These are phyloP conservation scores for Colletotrichum filicis DNA, from an alignment of 2,329 filamentous ascomycete species.

Conservation along the genomic window DNA sequence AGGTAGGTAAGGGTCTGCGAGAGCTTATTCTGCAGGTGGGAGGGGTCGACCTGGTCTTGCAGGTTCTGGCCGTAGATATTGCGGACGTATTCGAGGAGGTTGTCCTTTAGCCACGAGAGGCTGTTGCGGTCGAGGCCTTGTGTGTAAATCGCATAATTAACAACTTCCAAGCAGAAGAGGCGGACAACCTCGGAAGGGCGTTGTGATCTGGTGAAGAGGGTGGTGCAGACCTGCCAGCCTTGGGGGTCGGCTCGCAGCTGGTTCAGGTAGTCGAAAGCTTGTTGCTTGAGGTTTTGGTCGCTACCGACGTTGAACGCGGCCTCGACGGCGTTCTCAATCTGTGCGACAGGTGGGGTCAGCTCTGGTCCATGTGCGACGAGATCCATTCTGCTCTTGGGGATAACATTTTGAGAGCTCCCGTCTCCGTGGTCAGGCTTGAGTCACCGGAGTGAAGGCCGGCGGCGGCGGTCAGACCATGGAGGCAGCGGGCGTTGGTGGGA, in stretches of 20 bases:
- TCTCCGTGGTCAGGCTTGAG: background rate
- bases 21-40: conserved; percentile 93
- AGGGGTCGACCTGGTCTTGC: conserved; percentile 72
- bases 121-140: conserved; percentile 79
- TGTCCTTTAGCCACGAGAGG: conserved; percentile 81
- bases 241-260: conserved; percentile 84
- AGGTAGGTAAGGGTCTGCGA: conserved; percentile 95
- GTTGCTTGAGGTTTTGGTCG: conserved; percentile 78
- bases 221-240: conserved; percentile 90
- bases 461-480: background rate
- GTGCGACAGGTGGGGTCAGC: conserved; percentile 26
- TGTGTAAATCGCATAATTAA: conserved; percentile 90
- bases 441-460: conserved; percentile 4
- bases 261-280: conserved; percentile 84
- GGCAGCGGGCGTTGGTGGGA: conserved; percentile 17
- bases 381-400: background rate
- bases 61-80: conserved; percentile 75
- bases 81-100: conserved; percentile 82
- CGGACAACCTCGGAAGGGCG: conserved; percentile 85
- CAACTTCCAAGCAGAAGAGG: conserved; percentile 88
- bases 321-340: conserved; percentile 96
- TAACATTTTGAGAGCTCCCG: background rate
- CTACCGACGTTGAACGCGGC: conserved; percentile 89
- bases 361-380: background rate
- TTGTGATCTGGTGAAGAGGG: conserved; percentile 84